phyloP scores from a whole-genome alignment of 805 yeast species.

The Kodamaea restingae region DNA sequence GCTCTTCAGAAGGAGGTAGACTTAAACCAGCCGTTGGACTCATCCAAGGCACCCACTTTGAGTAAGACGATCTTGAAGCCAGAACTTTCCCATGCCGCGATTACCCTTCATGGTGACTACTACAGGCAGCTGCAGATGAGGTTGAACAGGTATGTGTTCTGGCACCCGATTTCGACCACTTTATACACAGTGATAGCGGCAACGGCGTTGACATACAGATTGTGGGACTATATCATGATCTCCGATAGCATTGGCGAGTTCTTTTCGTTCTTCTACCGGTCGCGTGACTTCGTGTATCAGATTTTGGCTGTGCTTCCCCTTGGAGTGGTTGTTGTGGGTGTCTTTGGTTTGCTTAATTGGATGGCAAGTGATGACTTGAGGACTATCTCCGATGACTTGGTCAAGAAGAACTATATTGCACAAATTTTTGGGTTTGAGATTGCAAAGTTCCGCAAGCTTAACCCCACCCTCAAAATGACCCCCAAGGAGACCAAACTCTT shows the following conservation, averaged over 20 bases:
- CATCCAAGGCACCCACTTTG: constrained; percentile 49
- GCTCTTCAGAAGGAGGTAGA: constrained; percentile 49
- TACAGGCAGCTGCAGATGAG: constrained; percentile 44
- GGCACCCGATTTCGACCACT: constrained; percentile 39
- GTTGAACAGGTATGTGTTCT: constrained; percentile 43
- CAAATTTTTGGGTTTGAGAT: constrained; percentile 51
- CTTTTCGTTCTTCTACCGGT: constrained; percentile 16
- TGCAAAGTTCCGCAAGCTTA: constrained; percentile 38
- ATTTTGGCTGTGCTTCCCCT: constrained; percentile 34
- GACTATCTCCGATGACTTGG: constrained; percentile 27
- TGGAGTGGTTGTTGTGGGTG: constrained; percentile 31
- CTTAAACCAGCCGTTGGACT: constrained; percentile 53
- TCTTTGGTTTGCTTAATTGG: constrained; percentile 38
- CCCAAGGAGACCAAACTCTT: constrained; percentile 24
- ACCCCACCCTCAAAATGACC: constrained; percentile 15
- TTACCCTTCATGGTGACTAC: constrained; percentile 63
- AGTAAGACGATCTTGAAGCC: constrained; percentile 50
- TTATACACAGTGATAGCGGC: constrained; percentile 20
- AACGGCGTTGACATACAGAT: constrained; percentile 16
- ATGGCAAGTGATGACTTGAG: constrained; percentile 48
- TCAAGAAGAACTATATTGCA: constrained; percentile 20
- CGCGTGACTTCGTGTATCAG: constrained; percentile 22
- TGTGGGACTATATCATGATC: constrained; percentile 28
- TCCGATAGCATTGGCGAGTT: constrained; percentile 32
- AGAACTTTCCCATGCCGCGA: constrained; percentile 53